These are phyloP conservation scores for Neopestalotiopsis sp. DNA, from an alignment of 2,329 filamentous ascomycete species.

Conservation along the genomic window DNA sequence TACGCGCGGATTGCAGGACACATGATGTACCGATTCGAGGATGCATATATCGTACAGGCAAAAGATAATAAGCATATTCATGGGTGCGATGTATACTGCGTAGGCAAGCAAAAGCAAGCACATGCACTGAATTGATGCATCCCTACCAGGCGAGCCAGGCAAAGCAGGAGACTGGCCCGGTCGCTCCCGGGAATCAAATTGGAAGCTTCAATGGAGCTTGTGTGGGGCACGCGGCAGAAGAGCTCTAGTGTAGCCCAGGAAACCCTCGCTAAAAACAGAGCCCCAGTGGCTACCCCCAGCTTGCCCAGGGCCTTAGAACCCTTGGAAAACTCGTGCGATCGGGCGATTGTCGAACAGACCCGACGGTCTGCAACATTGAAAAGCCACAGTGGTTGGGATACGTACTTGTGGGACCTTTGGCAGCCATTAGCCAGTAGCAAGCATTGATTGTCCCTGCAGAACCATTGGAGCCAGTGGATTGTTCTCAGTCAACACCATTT, in stretches of 20 bases:
- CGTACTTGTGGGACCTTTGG: background rate
- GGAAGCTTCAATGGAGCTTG: background rate
- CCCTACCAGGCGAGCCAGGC: no score
- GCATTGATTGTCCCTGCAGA: background rate
- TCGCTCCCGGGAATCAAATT: no score
- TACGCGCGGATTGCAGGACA: no score
- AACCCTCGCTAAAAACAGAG: background rate
- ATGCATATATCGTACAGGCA: no score
- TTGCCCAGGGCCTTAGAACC: background rate
- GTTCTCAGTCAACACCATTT: slow-evolving; percentile 5
- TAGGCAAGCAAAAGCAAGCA: no score
- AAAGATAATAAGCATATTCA: no score
- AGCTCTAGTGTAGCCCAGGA: background rate
- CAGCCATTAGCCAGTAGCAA: background rate
- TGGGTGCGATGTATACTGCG: no score
- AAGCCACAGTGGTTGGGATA: background rate
- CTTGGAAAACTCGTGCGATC: background rate
- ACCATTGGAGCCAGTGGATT: slow-evolving; percentile 3
- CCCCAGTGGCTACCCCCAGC: background rate
- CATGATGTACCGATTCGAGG: no score
- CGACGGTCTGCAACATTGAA: background rate
- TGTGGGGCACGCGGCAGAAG: background rate
- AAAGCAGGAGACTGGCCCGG: no score
- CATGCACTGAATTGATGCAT: no score
- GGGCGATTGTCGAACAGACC: background rate